Evolutionary conservation across 306 rosid species (phyloP).

Genomic region (Luffa aegyptiaca): DNA sequence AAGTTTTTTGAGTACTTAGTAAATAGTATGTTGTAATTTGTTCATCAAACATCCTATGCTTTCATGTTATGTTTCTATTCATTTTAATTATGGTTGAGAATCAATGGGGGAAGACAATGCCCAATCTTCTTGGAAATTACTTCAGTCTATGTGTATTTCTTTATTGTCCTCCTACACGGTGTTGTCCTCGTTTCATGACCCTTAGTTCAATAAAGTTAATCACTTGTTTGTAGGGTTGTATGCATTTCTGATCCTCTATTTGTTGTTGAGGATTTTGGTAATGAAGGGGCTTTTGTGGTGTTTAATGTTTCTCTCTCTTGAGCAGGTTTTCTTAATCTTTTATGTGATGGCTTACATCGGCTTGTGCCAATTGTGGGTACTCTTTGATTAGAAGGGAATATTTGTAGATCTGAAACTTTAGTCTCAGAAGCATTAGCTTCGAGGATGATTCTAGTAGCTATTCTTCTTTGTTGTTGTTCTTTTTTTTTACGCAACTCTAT

Average conservation of each 20-base stretch:
- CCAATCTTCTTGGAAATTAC: too few species aligned
- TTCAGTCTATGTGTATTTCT: too few species aligned
- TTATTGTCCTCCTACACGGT: too few species aligned
- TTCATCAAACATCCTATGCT: too few species aligned
- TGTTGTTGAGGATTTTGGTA: neutral
- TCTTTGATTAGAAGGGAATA: neutral
- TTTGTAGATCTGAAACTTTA: conserved; percentile 30
- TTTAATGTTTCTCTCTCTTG: neutral
- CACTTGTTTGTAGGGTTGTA: neutral
- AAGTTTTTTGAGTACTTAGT: too few species aligned
- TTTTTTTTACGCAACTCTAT: neutral
- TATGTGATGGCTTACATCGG: neutral
- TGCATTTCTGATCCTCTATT: neutral
- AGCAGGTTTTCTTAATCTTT: neutral
- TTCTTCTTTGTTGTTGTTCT: neutral
- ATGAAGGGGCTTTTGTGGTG: neutral
- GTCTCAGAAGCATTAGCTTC: neutral
- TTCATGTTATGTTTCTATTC: too few species aligned
- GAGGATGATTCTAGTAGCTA: conserved; percentile 20
- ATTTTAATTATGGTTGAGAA: too few species aligned
- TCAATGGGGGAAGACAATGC: too few species aligned
- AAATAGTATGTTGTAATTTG: too few species aligned
- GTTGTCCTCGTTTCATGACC: too few species aligned
- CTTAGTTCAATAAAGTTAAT: neutral
- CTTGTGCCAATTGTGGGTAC: neutral